These are phyloP conservation scores for Rhodocollybia butyracea DNA, from an alignment of 768 basidiomycete species.

Conservation along the genomic window DNA sequence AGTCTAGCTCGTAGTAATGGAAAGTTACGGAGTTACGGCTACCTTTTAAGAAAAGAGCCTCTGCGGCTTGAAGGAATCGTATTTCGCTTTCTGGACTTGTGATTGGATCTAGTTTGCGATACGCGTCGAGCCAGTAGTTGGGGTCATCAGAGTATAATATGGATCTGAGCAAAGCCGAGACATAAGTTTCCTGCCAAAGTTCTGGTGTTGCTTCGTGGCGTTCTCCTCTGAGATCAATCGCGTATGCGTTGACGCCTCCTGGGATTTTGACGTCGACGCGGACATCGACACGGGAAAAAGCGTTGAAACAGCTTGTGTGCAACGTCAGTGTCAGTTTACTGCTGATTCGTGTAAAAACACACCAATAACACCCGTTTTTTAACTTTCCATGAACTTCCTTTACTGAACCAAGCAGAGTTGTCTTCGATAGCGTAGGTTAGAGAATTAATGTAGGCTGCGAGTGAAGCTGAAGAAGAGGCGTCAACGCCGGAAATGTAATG, in stretches of 20 bases:
- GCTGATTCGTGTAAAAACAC: slow-evolving; percentile 19
- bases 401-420: slow-evolving; percentile 87
- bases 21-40: slow-evolving; percentile 8
- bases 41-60: slow-evolving; percentile 87
- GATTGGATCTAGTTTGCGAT: slow-evolving; percentile 94
- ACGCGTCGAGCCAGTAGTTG: slow-evolving; percentile 86
- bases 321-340: background rate
- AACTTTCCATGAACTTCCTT: slow-evolving; percentile 84
- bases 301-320: slow-evolving; percentile 83
- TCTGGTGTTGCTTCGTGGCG: slow-evolving; percentile 90
- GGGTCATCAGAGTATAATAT: slow-evolving; percentile 97
- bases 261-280: slow-evolving; percentile 98
- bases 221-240: slow-evolving; percentile 91
- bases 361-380: slow-evolving; percentile 93
- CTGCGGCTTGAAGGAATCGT: slow-evolving; percentile 87
- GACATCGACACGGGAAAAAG: slow-evolving; percentile 94
- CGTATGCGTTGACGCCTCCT: slow-evolving; percentile 92
- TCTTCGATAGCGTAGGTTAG: slow-evolving; percentile 96
- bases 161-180: slow-evolving; percentile 87
- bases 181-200: slow-evolving; percentile 97
- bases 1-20: background rate
- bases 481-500: slow-evolving; percentile 99
- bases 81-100: slow-evolving; percentile 85
- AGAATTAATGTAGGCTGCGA: slow-evolving; percentile 98
- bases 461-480: slow-evolving; percentile 93